Conservation (phyloP, 352 stramenopile species). For the Phytophthora hybrid region DNA sequence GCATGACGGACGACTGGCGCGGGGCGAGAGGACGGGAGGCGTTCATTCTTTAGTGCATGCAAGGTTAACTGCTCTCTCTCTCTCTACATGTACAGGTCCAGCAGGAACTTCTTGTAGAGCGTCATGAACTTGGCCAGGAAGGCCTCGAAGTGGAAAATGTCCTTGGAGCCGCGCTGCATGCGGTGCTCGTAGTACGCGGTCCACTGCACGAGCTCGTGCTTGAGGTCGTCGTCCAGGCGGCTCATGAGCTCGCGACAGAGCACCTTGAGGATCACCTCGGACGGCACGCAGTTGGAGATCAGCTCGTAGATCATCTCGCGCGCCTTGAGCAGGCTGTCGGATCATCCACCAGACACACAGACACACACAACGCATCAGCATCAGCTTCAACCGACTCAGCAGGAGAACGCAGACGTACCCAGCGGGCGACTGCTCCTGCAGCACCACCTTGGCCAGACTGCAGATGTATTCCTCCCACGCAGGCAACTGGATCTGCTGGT, state of each 20-base stretch:
- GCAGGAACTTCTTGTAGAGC: conserved; percentile 99
- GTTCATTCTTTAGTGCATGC: conserved; percentile 21
- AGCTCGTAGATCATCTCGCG: conserved; percentile 99
- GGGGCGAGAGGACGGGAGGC: conserved; percentile 1
- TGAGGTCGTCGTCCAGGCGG: conserved; percentile 96
- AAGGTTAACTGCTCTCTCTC: no score
- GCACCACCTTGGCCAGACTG: conserved; percentile 94
- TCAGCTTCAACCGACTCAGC: background rate
- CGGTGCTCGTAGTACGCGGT: conserved; percentile 94
- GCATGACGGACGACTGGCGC: background rate
- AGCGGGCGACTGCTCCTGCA: conserved; percentile 95
- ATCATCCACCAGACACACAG: conserved; percentile 8
- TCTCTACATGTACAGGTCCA: conserved; percentile 91
- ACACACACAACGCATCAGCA: background rate
- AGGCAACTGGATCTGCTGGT: conserved; percentile 87
- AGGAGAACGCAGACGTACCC: conserved; percentile 44
- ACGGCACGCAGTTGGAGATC: conserved; percentile 98
- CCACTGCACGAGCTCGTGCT: conserved; percentile 94
- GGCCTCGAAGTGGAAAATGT: conserved; percentile 99
- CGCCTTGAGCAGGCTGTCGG: conserved; percentile 87
- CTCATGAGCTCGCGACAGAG: conserved; percentile 93
- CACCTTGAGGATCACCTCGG: conserved; percentile 96
- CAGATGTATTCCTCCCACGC: conserved; percentile 99
- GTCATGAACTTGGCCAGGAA: conserved; percentile 99
- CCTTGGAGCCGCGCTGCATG: conserved; percentile 96